These are phyloP conservation scores for Carallia pectinifolia DNA, from an alignment of 345 rosid species.

Conservation along the genomic window DNA sequence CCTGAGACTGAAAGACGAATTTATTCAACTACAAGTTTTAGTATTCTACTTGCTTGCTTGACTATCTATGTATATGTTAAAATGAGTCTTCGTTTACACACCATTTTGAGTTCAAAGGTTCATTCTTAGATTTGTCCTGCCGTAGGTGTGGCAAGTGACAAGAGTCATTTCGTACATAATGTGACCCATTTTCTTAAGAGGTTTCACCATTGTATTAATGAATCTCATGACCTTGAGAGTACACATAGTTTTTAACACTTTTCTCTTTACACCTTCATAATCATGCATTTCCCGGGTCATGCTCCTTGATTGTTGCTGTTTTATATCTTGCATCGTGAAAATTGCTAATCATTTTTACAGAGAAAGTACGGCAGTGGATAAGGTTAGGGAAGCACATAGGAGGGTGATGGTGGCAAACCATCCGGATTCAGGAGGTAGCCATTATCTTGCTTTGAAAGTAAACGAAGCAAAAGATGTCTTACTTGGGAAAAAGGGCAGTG, in stretches of 20 bases:
- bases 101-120: no score
- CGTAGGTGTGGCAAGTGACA: no score
- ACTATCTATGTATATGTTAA: background rate
- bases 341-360: background rate
- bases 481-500: constrained; percentile 27
- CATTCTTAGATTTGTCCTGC: no score
- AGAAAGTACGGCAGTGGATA: constrained; percentile 24
- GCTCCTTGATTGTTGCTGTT: background rate
- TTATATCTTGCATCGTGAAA: background rate
- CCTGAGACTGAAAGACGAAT: no score
- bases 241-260: no score
- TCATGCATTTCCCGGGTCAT: background rate
- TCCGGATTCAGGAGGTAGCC: constrained; percentile 51
- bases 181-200: no score
- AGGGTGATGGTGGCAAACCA: constrained; percentile 42
- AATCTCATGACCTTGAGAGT: no score
- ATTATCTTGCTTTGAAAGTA: constrained; percentile 42
- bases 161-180: no score
- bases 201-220: no score
- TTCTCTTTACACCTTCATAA: background rate
- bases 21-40: no score
- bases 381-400: constrained; percentile 39
- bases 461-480: constrained; percentile 39
- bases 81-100: no score
- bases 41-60: background rate